phyloP scores from a whole-genome alignment of 2,329 filamentous ascomycete genomes.

The Aspergillus hortae region DNA sequence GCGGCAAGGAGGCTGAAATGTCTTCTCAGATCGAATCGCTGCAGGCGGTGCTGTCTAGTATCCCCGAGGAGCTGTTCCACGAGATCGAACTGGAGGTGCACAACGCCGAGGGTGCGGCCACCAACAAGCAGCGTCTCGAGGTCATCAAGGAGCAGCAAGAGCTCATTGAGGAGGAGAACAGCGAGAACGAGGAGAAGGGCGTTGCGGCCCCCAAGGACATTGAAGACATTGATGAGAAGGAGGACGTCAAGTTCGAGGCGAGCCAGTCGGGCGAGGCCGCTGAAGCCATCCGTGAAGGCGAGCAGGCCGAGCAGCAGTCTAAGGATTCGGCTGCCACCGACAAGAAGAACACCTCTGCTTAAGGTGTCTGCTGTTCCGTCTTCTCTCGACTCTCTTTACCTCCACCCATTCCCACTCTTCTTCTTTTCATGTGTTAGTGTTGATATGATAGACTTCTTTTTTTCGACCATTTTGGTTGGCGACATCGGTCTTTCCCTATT shows the following conservation, averaged over 20 bases:
- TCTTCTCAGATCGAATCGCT: conserved; percentile 89
- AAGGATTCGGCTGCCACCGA: conserved; percentile 13
- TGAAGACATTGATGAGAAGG: conserved; percentile 93
- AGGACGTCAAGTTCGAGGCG: conserved; percentile 58
- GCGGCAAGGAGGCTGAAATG: conserved; percentile 74
- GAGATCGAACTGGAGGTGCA: conserved; percentile 98
- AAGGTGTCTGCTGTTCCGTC: conserved; percentile 6
- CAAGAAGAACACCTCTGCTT: conserved; percentile 12
- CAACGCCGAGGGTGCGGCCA: conserved; percentile 92
- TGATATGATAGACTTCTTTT: conserved; percentile 19
- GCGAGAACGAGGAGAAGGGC: conserved; percentile 72
- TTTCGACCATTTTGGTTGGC: background rate
- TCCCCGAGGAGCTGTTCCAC: conserved; percentile 98
- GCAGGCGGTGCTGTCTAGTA: conserved; percentile 85
- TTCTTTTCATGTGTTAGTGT: conserved; percentile 18
- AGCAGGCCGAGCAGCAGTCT: conserved; percentile 30
- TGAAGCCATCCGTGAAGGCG: conserved; percentile 39
- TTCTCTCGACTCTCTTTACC: conserved; percentile 5
- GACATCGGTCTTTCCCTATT: background rate
- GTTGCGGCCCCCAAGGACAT: conserved; percentile 75
- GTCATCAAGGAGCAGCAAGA: conserved; percentile 98
- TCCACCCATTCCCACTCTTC: conserved; percentile 8
- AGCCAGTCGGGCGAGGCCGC: conserved; percentile 47
- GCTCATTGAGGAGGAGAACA: conserved; percentile 92
- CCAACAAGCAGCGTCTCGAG: conserved; percentile 98